A percentile compares a stretch with the other conserved stretches of the same genome.
Evolutionary conservation across 768 basidiomycete genomes (phyloP).

Genomic region (Tylopilus balloui): DNA sequence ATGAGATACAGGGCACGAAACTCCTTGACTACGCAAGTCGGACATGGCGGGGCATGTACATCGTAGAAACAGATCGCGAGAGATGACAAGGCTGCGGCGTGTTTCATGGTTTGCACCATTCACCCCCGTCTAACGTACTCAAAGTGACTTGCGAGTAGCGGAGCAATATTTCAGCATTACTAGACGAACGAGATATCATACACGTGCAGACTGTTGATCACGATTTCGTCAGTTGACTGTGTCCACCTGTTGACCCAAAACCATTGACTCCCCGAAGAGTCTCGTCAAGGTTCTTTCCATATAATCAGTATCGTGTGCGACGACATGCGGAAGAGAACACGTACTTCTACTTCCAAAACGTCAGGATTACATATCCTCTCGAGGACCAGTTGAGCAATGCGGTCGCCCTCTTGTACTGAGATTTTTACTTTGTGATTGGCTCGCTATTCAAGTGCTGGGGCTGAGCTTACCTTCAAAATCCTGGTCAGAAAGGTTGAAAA

Average conservation of each 20-base stretch:
- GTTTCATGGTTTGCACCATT: not conserved
- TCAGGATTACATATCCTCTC: slow-evolving; percentile 87
- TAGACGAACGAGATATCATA: slow-evolving; percentile 6
- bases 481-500: slow-evolving; percentile 88
- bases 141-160: not conserved
- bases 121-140: not conserved
- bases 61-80: slow-evolving; percentile 48
- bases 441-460: not conserved
- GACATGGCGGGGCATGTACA: slow-evolving; percentile 49
- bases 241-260: slow-evolving; percentile 95
- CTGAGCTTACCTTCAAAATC: slow-evolving; percentile 72
- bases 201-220: slow-evolving; percentile 1
- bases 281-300: slow-evolving; percentile 69
- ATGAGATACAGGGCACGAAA: slow-evolving; percentile 35
- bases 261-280: slow-evolving; percentile 82
- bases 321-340: not conserved
- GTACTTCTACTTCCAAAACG: slow-evolving; percentile 78
- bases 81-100: slow-evolving; percentile 15
- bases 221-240: slow-evolving; percentile 40
- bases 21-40: slow-evolving; percentile 52
- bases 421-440: not conserved
- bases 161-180: not conserved
- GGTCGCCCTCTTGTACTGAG: slow-evolving; percentile 86
- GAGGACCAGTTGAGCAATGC: slow-evolving; percentile 93
- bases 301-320: slow-evolving; percentile 1